Base-by-base conservation (phyloP, 1,284 basidiomycete genomes). In the Somion occarium region DNA sequence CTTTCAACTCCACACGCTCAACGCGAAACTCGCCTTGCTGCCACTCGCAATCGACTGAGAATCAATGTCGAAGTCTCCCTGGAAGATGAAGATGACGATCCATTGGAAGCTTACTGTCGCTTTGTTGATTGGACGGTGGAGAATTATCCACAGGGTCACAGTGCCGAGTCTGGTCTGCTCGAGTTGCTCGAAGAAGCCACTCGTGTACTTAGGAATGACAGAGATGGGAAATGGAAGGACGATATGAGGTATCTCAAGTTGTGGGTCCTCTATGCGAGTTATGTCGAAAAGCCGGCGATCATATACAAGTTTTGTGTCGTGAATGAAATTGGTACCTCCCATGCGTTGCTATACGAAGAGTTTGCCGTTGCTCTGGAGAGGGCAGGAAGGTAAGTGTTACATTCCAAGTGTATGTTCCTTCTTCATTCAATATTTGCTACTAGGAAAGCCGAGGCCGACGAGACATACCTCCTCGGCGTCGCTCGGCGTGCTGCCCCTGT, bases 191-290 rank as follows among this genome's bases (percentile, higher is more conserved):
- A 95, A 65, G 82, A 85, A 57, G 86, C 88, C 1, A 93, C 91
- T 1, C 75, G 91, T 22, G 76, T 82, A 5, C 80, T 94, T 62
- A 79, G 85, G 53, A 79, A 82, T 57, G 75, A 88, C 55, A 73
- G 79, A 44, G 73, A 75, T 34, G 91, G 90, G 49, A 74, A 73
- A 53, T 82, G 79, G 77, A 69, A 66, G 53, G 76, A 78, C 55
- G 93, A 98, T 62, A 64, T 89, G 48, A 82, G 91, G 39, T 97
- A 98, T 67, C 78, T 99, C 50, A 91, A 93, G 63, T 74, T 98
- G 20, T 99, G 96, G 96, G 77, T 92, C 26, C 79, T 93, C 49
- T 98, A 98, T 66, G 86, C 90, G 18, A 83, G 82, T 61, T 88
- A 87, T 57, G 87, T 93, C 39, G 84, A 85, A 69, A 81, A 75